Evolutionary conservation across 345 rosid genomes (phyloP), one percentile per base, ranked within the genome.

Genomic region (Physaria fendleri): DNA sequence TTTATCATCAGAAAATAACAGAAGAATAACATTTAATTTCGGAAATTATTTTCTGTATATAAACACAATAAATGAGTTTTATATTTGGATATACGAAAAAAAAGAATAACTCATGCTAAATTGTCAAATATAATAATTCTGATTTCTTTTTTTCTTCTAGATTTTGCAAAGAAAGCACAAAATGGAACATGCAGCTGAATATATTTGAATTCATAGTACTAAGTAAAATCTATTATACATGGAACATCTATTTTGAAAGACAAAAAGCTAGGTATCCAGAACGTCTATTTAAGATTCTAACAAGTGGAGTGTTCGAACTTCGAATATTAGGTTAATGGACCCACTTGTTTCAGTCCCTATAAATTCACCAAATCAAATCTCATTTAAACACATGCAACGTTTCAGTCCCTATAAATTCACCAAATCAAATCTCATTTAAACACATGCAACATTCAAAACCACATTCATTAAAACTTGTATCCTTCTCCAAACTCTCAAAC

Each of bases 281-380:
- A 68, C 44, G 47, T 51, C 27, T 25, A 28, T 27, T 18, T 25
- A 27, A 29, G 40, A 60, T 44, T 58, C 54, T 45, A 14, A 69
- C 61, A 53, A 60, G 62, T 53, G 67, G 68, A 69, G 61, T 41
- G 13, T 52, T 68, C 27, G 29, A 53, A 11, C 46, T 61, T 68
- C 66, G 61, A 68, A 69, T 61, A 61, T 69, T 52, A 60, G 37
- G 56, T 61, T 68, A n/a, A 34, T 34, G 73, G 57, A 29, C 73
- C 73, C 68, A 61, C 56, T 35, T 28, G 43, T 16, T 52, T 69
- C 44, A 5, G 37, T 61, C 56, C 57, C 50, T 69, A 69, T 69
- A 69, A 69, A 53, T 22, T 39, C 68, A 18, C 25, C 41, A 42
- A 59, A 24, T 50, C 46, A 50, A 33, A 59, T n/a, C 38, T 54